Conservation (phyloP, 345 rosid species). For the Eucalyptus camaldulensis region DNA sequence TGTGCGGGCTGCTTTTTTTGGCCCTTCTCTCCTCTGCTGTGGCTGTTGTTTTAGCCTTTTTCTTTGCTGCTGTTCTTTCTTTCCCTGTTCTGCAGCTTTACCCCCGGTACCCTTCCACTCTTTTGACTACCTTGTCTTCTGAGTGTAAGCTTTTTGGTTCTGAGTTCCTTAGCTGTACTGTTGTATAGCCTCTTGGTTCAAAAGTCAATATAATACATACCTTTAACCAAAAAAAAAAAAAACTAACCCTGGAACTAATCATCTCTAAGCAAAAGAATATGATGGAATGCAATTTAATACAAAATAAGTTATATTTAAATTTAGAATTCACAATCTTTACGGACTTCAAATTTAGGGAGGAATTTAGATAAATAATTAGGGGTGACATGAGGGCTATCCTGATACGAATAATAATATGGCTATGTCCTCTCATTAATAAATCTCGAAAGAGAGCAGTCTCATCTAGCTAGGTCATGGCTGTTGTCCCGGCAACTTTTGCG, state of each 20-base stretch:
- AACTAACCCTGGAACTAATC: accelerated
- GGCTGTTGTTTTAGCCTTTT: no score
- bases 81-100: no score
- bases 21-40: no score
- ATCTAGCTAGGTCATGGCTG: neutral
- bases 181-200: no score
- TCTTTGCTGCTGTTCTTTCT: no score
- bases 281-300: neutral
- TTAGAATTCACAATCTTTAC: neutral
- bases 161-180: no score
- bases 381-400: neutral
- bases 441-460: neutral
- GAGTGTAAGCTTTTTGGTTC: no score
- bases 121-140: no score
- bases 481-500: neutral
- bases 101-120: no score
- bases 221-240: no score
- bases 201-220: no score
- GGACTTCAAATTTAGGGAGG: neutral
- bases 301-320: neutral
- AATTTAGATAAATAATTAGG: neutral
- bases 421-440: neutral
- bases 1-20: no score
- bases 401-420: neutral
- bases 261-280: neutral